These are phyloP conservation scores for Aphanomyces invadans DNA, from an alignment of 352 stramenopile species.

Conservation along the genomic window DNA sequence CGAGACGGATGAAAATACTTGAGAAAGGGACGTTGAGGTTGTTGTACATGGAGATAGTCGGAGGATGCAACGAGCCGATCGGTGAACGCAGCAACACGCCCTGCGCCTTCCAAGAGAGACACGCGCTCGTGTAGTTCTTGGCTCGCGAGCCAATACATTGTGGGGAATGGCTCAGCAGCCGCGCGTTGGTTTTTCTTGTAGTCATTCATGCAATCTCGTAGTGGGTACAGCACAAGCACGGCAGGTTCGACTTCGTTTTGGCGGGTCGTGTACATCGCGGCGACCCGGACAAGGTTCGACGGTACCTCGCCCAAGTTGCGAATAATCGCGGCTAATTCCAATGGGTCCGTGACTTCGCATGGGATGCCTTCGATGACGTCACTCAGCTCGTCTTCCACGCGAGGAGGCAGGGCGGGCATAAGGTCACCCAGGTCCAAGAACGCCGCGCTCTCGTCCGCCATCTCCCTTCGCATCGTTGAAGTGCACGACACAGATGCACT, in stretches of 20 bases:
- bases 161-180: slow-evolving; percentile 54
- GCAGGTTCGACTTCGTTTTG: slow-evolving; percentile 26
- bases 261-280: slow-evolving; percentile 27
- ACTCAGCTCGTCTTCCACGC: background rate
- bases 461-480: background rate
- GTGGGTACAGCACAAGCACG: slow-evolving; percentile 47
- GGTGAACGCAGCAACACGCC: slow-evolving; percentile 39
- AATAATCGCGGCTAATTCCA: slow-evolving; percentile 31
- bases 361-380: slow-evolving; percentile 30
- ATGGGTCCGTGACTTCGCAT: slow-evolving; percentile 30
- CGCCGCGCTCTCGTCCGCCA: background rate
- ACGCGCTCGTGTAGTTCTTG: slow-evolving; percentile 42
- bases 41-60: slow-evolving; percentile 30
- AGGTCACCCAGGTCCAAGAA: slow-evolving; percentile 13
- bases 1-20: slow-evolving; percentile 1
- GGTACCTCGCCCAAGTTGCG: slow-evolving; percentile 47
- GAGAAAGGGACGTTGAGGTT: background rate
- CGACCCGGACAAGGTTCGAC: slow-evolving; percentile 43
- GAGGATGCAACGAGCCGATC: slow-evolving; percentile 34
- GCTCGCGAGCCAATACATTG: slow-evolving; percentile 54
- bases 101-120: slow-evolving; percentile 46
- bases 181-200: slow-evolving; percentile 57
- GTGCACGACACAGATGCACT: no score
- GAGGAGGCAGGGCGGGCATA: background rate
- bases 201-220: slow-evolving; percentile 43